Evolutionary conservation across 1,139 yeast species (phyloP), one percentile per base, ranked within the genome.

Genomic region (Yarrowia galli): DNA sequence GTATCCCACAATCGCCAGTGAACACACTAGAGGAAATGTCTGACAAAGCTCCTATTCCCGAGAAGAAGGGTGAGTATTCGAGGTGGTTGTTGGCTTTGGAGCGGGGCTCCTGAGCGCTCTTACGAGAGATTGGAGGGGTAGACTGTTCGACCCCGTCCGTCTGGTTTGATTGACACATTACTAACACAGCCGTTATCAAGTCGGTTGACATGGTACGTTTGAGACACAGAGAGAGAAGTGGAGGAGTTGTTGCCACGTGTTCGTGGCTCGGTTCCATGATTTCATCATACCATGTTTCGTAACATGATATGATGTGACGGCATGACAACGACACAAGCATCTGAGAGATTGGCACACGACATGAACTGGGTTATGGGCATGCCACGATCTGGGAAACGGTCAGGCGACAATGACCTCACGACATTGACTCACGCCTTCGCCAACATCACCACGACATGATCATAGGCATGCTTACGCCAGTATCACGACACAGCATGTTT

Each of bases 141-240:
- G n/a, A n/a, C n/a, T n/a, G n/a, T n/a, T 5, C 18, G 16, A 15
- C 42, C 42, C 42, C 42, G n/a, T n/a, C n/a, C n/a, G 43, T n/a
- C 2, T 18, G 45, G 49, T 45, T 48, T 49, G 58, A 51, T 51
- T 32, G 5, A 9, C 13, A 9, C 13, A 32, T 46, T 49, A 60
- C 66, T 66, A 63, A 56, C 64, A 51, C 43, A 69, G 75, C 73
- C 23, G 68, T 67, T 22, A 70, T 74, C 69, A 75, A 72, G 68
- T 70, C 75, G 10, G 73, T 70, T 16, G 77, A 73, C 65, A 73
- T 76, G 74, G 73, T 68, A 40, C 45, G 71, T 67, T n/a, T 1
- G n/a, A 28, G 10, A 28, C 7, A 28, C 10, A 28, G 32, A 28
- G 18, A 20, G 8, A 20, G 40, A 18, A 23, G 7, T 12, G 38